Evolutionary conservation across 2,329 filamentous ascomycete genomes (phyloP).

Genomic region (Neoscytalidium dimidiatum): DNA sequence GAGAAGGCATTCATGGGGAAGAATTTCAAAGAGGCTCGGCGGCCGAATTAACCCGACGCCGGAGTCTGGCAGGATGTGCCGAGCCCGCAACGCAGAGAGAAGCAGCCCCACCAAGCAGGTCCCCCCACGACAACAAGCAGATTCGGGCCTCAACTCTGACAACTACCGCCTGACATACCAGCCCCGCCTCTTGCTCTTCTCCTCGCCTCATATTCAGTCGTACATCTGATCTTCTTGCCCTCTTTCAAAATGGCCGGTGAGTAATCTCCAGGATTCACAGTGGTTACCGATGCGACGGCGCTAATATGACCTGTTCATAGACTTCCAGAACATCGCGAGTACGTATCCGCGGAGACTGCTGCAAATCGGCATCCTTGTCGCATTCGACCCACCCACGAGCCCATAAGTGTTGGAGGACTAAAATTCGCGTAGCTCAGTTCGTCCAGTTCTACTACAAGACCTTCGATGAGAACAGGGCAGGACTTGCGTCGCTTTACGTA

Average conservation of each 20-base stretch:
- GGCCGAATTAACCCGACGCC: conserved; percentile 13
- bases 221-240: neutral
- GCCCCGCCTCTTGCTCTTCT: neutral
- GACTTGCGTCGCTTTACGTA: conserved; percentile 78
- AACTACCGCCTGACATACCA: conserved; percentile 6
- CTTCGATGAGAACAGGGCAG: conserved; percentile 73
- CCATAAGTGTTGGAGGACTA: neutral
- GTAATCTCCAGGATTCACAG: neutral
- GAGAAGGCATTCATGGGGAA: neutral
- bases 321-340: conserved; percentile 47
- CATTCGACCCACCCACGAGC: neutral
- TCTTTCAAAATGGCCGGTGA: conserved; percentile 19
- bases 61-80: neutral
- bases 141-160: conserved; percentile 18
- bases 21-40: conserved; percentile 17
- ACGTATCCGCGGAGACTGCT: conserved; percentile 27
- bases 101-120: conserved; percentile 18
- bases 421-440: conserved; percentile 59
- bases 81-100: neutral
- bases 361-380: neutral
- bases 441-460: conserved; percentile 87
- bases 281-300: neutral
- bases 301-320: conserved; percentile 26
- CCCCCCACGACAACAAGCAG: conserved; percentile 19
- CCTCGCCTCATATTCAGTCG: neutral